Conservation (phyloP, 139 green algal species). For the Raphidocelis subcapitata region DNA sequence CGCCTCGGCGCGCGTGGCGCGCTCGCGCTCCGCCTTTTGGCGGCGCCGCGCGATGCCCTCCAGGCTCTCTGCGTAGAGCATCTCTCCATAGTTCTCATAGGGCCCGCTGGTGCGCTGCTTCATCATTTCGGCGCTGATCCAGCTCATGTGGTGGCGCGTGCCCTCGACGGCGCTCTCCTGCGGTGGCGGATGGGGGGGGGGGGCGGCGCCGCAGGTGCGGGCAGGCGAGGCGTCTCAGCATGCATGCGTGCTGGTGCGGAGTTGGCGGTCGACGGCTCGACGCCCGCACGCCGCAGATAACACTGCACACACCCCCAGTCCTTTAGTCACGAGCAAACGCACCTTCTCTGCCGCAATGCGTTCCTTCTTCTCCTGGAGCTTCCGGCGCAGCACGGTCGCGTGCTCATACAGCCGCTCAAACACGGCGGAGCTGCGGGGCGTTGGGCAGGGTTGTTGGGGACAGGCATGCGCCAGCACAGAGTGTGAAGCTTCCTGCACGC, state of each 20-base stretch:
- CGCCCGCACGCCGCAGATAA: too few species aligned
- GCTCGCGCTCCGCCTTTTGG: slow-evolving; percentile 32
- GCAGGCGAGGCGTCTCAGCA: background rate
- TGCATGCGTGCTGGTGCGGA: background rate
- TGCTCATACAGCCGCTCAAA: slow-evolving; percentile 35
- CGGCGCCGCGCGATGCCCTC: slow-evolving; percentile 34
- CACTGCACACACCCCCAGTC: too few species aligned
- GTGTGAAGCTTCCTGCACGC: background rate
- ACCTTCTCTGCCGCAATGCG: slow-evolving; percentile 10
- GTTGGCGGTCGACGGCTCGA: too few species aligned
- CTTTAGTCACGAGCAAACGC: too few species aligned
- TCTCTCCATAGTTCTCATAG: slow-evolving; percentile 80
- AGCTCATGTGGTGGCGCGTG: slow-evolving; percentile 52
- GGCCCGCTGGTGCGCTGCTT: slow-evolving; percentile 45
- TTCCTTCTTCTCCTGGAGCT: slow-evolving; percentile 18
- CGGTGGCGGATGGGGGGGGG: background rate
- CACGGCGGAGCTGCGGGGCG: slow-evolving; percentile 25
- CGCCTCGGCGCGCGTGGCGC: slow-evolving; percentile 28
- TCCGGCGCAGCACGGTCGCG: slow-evolving; percentile 18
- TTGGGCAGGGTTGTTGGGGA: background rate
- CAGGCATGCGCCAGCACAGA: background rate
- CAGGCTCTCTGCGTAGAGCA: slow-evolving; percentile 80
- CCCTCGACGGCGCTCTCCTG: too few species aligned
- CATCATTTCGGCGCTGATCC: slow-evolving; percentile 70
- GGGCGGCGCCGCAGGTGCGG: background rate